These are phyloP conservation scores for Sporobolomyces phaffii DNA, from an alignment of 768 basidiomycete species.

Conservation along the genomic window DNA sequence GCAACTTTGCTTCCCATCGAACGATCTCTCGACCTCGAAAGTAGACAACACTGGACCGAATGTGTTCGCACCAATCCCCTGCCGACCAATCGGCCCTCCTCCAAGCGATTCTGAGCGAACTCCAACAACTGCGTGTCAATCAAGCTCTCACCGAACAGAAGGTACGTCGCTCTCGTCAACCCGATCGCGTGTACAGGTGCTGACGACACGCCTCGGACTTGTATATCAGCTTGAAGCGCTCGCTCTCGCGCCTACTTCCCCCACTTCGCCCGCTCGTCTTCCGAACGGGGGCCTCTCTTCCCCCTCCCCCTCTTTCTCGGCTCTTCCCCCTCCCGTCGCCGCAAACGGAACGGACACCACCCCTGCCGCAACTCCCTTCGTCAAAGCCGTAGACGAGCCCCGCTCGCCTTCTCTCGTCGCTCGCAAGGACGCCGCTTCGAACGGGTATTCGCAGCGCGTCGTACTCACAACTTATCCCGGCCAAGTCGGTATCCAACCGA, in stretches of 20 bases:
- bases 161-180: too few species aligned
- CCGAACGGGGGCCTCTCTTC: not conserved
- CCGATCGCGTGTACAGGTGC: too few species aligned
- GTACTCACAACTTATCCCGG: slow-evolving; percentile 88
- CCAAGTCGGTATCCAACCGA: slow-evolving; percentile 78
- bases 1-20: not conserved
- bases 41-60: not conserved
- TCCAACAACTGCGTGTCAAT: slow-evolving; percentile 27
- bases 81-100: slow-evolving; percentile 23
- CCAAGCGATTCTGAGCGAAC: slow-evolving; percentile 36
- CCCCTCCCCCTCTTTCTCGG: not conserved
- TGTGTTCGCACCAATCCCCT: not conserved
- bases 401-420: slow-evolving; percentile 28
- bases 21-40: not conserved
- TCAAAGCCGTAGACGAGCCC: slow-evolving; percentile 26
- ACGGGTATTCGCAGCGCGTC: slow-evolving; percentile 72
- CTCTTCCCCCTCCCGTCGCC: slow-evolving; percentile 1
- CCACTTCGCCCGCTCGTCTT: slow-evolving; percentile 18
- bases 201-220: too few species aligned
- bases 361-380: slow-evolving; percentile 18
- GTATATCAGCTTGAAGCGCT: slow-evolving; percentile 31
- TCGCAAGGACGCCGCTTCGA: slow-evolving; percentile 52
- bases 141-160: slow-evolving; percentile 32
- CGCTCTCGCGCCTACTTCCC: slow-evolving; percentile 8
- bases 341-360: not conserved